phyloP scores from a whole-genome alignment of 306 rosid species.

The Potentilla sterilis region DNA sequence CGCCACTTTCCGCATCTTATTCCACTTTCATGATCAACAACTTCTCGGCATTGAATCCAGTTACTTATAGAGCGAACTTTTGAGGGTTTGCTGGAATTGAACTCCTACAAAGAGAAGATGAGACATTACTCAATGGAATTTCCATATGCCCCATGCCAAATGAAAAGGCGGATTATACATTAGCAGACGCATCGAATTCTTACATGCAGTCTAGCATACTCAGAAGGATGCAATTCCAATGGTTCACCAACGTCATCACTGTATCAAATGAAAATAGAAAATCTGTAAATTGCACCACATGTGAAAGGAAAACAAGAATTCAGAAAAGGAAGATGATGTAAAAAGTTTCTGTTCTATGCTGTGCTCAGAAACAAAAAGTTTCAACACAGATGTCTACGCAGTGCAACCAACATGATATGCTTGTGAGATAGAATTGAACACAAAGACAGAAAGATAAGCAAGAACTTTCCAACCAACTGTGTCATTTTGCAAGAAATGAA shows the following conservation, averaged over 20 bases:
- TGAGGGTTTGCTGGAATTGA: conserved; percentile 34
- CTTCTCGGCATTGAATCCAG: conserved; percentile 85
- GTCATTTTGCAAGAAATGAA: not conserved
- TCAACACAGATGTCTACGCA: not conserved
- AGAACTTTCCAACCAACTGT: not conserved
- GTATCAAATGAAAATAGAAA: conserved; percentile 33
- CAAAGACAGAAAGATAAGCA: not conserved
- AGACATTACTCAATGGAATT: conserved; percentile 26
- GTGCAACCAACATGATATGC: not conserved
- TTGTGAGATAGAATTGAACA: conserved; percentile 5
- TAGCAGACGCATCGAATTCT: conserved; percentile 22
- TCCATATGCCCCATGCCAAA: conserved; percentile 7
- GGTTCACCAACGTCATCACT: conserved; percentile 58
- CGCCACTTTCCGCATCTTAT: conserved; percentile 89
- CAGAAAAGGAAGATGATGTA: not conserved
- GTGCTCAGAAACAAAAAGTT: not conserved
- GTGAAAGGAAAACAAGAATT: conserved; percentile 13
- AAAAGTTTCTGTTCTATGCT: not conserved
- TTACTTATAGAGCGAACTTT: conserved; percentile 54
- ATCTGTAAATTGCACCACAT: conserved; percentile 20
- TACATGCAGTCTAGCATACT: conserved; percentile 47
- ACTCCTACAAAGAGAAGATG: conserved; percentile 42
- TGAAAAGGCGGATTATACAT: conserved; percentile 22
- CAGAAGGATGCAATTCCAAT: conserved; percentile 45
- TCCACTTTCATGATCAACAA: conserved; percentile 47